Base-by-base conservation (phyloP, 441 rosid genomes). In the Capsella rubella region DNA sequence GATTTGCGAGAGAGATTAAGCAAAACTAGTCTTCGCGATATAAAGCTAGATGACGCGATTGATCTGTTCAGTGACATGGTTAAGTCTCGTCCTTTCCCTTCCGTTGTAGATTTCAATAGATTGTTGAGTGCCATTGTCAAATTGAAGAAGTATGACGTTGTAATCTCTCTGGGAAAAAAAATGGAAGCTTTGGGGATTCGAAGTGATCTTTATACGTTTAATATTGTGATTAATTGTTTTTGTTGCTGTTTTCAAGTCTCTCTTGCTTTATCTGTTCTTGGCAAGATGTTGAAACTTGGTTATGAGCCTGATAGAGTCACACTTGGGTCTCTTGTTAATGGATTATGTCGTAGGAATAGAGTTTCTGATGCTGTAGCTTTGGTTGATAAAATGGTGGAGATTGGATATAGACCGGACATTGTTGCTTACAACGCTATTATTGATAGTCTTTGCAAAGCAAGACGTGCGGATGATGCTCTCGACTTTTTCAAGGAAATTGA, bases 261-360 rank as follows among this genome's bases (percentile, higher is more conserved):
- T 47, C 14, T 75, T 27, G 69, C 81, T 67, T 59, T 78, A 42
- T 70, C 80, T 15, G 64, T 78, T 61, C 58, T 78, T 10, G 81
- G 78, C 8, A 80, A 69, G 66, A 67, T 69, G 62, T n/a, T 78
- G 42, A 78, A 78, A 61, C 55, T 73, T 32, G 76, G 67, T 11
- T 58, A 4, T 42, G 18, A 64, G 28, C 80, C 84, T 1, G 66
- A 64, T 32, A 57, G 49, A 18, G 70, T 83, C 45, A 73, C 82
- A 7, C 51, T 80, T 34, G 77, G 66, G 45, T 75, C 81, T 39
- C 42, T 83, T 5, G 77, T 83, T 18, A 52, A 73, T 47, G 82
- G 84, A 0, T 45, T 75, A 0, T 83, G 77, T 67, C 69, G 29
- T 8, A 39, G 3, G 16, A 52, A 74, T 25, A 72, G 65, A 67